Evolutionary conservation across 768 basidiomycete species (phyloP).

Genomic region (Coprinellus micaceus): DNA sequence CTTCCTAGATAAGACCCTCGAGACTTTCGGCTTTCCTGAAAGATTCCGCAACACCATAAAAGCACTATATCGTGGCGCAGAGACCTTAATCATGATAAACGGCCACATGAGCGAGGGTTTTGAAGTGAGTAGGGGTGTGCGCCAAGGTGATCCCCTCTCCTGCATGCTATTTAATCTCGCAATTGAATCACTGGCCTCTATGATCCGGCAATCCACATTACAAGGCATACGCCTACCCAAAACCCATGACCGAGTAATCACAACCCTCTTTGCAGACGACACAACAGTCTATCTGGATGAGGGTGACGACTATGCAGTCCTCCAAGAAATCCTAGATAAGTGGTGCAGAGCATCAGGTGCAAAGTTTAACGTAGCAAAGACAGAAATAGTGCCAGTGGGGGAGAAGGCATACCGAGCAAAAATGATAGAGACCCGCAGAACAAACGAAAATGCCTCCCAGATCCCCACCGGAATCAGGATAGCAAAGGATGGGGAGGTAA

Average conservation of each 20-base stretch:
- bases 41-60: background rate
- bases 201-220: conserved; percentile 17
- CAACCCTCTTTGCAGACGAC: conserved; percentile 40
- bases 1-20: conserved; percentile 27
- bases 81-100: conserved; percentile 28
- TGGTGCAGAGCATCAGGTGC: conserved; percentile 45
- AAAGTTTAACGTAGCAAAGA: conserved; percentile 40
- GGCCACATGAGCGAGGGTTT: conserved; percentile 19
- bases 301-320: conserved; percentile 21
- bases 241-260: conserved; percentile 15
- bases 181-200: conserved; percentile 30
- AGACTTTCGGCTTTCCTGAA: conserved; percentile 20
- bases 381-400: conserved; percentile 36
- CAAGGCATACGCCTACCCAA: background rate
- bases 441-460: background rate
- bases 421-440: conserved; percentile 7
- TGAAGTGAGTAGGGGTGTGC: conserved; percentile 24
- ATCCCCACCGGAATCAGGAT: conserved; percentile 25
- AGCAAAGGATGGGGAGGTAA: conserved; percentile 25
- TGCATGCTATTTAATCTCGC: conserved; percentile 33
- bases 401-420: conserved; percentile 5
- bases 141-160: conserved; percentile 36
- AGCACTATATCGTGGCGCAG: conserved; percentile 3
- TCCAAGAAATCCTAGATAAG: conserved; percentile 22
- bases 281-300: conserved; percentile 33